phyloP scores from a whole-genome alignment of 768 basidiomycete species.

The Clavulina sp. region DNA sequence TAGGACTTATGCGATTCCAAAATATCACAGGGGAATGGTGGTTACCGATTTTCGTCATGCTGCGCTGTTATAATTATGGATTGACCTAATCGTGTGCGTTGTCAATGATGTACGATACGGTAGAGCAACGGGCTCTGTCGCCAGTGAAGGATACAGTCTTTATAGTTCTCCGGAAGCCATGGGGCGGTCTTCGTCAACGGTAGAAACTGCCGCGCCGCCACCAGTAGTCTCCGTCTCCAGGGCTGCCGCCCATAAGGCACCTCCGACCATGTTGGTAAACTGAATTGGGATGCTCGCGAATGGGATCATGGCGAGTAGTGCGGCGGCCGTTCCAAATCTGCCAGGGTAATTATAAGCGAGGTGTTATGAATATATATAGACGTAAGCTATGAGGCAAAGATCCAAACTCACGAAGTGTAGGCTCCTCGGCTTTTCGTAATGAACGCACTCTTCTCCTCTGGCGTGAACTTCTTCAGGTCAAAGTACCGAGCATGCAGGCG shows the following conservation, averaged over 20 bases:
- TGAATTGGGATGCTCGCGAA: slow-evolving; percentile 39
- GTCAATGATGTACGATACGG: too few species aligned
- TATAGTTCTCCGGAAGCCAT: too few species aligned
- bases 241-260: slow-evolving; percentile 54
- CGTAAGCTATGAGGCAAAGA: not conserved
- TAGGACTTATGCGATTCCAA: too few species aligned
- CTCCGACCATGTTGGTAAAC: slow-evolving; percentile 48
- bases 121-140: too few species aligned
- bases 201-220: slow-evolving; percentile 1
- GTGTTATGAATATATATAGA: slow-evolving; percentile 11
- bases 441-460: slow-evolving; percentile 26
- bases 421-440: slow-evolving; percentile 34
- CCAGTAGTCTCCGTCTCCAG: slow-evolving; percentile 27
- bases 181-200: too few species aligned
- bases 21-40: too few species aligned
- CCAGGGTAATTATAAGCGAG: not conserved
- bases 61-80: too few species aligned
- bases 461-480: slow-evolving; percentile 41
- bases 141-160: too few species aligned
- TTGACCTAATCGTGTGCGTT: too few species aligned
- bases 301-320: slow-evolving; percentile 44
- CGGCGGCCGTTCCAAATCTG: slow-evolving; percentile 42
- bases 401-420: slow-evolving; percentile 43
- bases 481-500: slow-evolving; percentile 50
- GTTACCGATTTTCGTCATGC: too few species aligned